Conservation (phyloP, 805 yeast species). For the Starmerella apicola region DNA sequence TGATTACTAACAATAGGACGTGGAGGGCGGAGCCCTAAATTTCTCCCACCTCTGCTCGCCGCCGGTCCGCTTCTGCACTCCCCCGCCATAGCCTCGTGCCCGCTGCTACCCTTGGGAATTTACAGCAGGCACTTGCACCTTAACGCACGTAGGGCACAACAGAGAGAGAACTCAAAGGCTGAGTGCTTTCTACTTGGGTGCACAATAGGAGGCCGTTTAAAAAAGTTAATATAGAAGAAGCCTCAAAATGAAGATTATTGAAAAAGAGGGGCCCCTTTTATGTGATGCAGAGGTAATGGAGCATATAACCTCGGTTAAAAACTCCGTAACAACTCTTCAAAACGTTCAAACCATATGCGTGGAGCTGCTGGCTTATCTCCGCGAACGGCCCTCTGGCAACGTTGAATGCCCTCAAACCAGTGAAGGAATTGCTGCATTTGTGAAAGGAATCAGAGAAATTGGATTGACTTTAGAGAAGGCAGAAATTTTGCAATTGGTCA, state of each 20-base stretch:
- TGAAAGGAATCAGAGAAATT: slow-evolving; percentile 33
- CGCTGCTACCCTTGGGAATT: neutral
- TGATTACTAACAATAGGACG: neutral
- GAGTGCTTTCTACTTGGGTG: too few relatives aligned
- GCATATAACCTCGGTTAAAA: slow-evolving; percentile 40
- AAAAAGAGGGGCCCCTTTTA: slow-evolving; percentile 43
- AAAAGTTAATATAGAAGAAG: too few relatives aligned
- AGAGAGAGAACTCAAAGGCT: too few relatives aligned
- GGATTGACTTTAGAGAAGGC: slow-evolving; percentile 56
- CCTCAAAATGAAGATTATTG: slow-evolving; percentile 34
- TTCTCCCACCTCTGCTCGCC: neutral
- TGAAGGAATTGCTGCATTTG: slow-evolving; percentile 29
- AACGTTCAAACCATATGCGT: slow-evolving; percentile 27
- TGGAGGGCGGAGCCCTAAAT: neutral
- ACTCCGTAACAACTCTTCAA: slow-evolving; percentile 19
- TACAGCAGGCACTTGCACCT: neutral
- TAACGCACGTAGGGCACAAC: too few relatives aligned
- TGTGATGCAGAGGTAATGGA: slow-evolving; percentile 54
- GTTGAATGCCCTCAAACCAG: slow-evolving; percentile 27
- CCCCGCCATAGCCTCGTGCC: neutral
- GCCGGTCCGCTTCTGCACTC: neutral
- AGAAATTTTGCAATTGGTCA: slow-evolving; percentile 73
- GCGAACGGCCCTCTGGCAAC: slow-evolving; percentile 31
- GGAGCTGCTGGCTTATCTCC: slow-evolving; percentile 30
- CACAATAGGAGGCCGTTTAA: too few relatives aligned